phyloP scores from a whole-genome alignment of 257 asterid species.

The Capsicum pubescens region DNA sequence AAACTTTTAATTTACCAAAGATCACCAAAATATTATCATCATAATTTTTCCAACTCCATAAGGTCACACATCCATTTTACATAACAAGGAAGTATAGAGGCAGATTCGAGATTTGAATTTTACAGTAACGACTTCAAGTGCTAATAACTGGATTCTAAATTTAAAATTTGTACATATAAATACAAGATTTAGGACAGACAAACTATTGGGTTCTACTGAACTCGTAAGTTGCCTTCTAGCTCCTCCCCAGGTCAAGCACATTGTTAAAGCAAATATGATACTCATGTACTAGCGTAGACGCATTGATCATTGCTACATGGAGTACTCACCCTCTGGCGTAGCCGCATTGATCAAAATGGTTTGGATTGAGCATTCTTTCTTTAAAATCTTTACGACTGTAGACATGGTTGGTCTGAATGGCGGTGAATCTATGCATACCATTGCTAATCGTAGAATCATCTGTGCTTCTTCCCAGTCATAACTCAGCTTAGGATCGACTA shows the following conservation, averaged over 20 bases:
- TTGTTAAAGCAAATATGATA: background rate
- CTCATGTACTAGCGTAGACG: background rate
- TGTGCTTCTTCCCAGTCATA: background rate
- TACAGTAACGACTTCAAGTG: background rate
- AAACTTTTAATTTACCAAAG: too few species aligned
- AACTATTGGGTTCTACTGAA: background rate
- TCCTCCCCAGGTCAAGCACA: background rate
- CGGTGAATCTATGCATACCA: background rate
- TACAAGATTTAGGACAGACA: background rate
- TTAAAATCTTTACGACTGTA: background rate
- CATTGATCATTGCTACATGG: too few species aligned
- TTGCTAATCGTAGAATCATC: background rate
- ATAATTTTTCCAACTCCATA: too few species aligned
- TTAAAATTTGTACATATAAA: background rate
- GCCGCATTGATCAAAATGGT: background rate
- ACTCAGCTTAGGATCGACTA: background rate
- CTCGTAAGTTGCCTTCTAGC: background rate
- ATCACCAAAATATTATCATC: too few species aligned
- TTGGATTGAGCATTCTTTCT: background rate
- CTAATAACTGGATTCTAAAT: background rate
- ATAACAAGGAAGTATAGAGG: too few species aligned
- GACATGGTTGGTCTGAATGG: slow-evolving; percentile 1
- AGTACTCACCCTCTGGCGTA: background rate
- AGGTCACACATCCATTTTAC: too few species aligned
- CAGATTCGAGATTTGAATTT: background rate